Conservation (phyloP, 352 stramenopile genomes). For the Globisporangium cederbergense region DNA sequence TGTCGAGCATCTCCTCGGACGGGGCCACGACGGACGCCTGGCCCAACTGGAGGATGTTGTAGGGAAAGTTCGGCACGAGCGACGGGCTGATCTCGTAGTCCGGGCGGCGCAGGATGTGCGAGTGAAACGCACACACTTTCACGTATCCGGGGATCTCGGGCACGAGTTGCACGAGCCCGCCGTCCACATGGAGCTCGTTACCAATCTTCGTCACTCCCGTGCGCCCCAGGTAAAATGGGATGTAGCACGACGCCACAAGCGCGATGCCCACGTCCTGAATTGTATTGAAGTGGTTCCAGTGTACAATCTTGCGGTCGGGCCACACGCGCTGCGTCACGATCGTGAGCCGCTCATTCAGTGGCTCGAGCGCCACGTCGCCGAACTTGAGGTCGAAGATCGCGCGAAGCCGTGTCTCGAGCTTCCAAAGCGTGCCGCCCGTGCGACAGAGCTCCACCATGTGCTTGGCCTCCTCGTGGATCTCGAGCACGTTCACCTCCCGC, state of each 20-base stretch:
- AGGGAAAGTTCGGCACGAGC: conserved; percentile 57
- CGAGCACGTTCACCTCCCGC: conserved; percentile 34
- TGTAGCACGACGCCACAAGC: conserved; percentile 72
- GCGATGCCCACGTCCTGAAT: conserved; percentile 54
- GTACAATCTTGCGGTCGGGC: conserved; percentile 46
- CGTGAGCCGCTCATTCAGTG: conserved; percentile 45
- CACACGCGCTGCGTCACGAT: conserved; percentile 73
- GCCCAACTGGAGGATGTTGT: conserved; percentile 46
- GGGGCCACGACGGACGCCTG: conserved; percentile 62
- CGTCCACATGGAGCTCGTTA: conserved; percentile 68
- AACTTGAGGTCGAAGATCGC: conserved; percentile 55
- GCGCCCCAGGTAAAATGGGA: conserved; percentile 71
- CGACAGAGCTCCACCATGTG: conserved; percentile 51
- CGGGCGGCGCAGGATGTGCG: conserved; percentile 37
- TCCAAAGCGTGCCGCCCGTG: conserved; percentile 54
- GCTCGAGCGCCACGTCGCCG: conserved; percentile 31
- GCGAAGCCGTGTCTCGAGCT: conserved; percentile 60
- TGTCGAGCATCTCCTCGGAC: conserved; percentile 46
- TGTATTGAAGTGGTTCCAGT: conserved; percentile 57
- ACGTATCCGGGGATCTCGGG: conserved; percentile 64
- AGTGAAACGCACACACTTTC: conserved; percentile 69
- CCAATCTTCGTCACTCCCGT: conserved; percentile 50
- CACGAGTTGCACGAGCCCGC: conserved; percentile 62
- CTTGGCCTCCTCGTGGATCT: conserved; percentile 64
- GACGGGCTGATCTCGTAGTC: conserved; percentile 82